Evolutionary conservation across 164 flowering plant genomes (phyloP).

Genomic region (Aristolochia contorta): DNA sequence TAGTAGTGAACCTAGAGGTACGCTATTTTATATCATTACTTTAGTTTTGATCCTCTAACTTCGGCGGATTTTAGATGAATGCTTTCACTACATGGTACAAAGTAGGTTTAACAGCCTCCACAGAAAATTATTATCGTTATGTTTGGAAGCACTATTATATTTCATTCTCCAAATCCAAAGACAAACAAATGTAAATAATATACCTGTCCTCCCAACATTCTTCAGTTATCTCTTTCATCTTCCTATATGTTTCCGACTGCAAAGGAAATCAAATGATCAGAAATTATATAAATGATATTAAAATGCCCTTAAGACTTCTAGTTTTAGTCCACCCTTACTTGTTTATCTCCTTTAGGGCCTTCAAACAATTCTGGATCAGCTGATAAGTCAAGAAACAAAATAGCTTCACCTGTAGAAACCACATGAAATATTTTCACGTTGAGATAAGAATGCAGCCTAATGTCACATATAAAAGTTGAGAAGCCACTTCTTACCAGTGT

Average conservation of each 20-base stretch:
- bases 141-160: too few species aligned
- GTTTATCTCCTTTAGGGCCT: slow-evolving; percentile 91
- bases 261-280: slow-evolving; percentile 5
- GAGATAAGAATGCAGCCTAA: not conserved
- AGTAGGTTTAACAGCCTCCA: too few species aligned
- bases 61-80: too few species aligned
- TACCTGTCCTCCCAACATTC: slow-evolving; percentile 97
- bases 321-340: slow-evolving; percentile 34
- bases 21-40: too few species aligned
- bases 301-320: not conserved
- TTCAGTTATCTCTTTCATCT: slow-evolving; percentile 78
- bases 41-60: too few species aligned
- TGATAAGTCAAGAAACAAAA: slow-evolving; percentile 75
- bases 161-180: too few species aligned
- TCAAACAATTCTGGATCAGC: slow-evolving; percentile 77
- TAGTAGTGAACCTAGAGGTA: too few species aligned
- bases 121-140: too few species aligned
- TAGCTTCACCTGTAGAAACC: slow-evolving; percentile 51
- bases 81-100: too few species aligned
- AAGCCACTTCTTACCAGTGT: slow-evolving; percentile 42
- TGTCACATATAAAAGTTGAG: not conserved
- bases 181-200: not conserved
- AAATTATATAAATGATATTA: not conserved
- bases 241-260: slow-evolving; percentile 88
- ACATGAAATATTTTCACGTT: not conserved